Conservation (phyloP, 352 stramenopile genomes). For the Globisporangium mamillatum region DNA sequence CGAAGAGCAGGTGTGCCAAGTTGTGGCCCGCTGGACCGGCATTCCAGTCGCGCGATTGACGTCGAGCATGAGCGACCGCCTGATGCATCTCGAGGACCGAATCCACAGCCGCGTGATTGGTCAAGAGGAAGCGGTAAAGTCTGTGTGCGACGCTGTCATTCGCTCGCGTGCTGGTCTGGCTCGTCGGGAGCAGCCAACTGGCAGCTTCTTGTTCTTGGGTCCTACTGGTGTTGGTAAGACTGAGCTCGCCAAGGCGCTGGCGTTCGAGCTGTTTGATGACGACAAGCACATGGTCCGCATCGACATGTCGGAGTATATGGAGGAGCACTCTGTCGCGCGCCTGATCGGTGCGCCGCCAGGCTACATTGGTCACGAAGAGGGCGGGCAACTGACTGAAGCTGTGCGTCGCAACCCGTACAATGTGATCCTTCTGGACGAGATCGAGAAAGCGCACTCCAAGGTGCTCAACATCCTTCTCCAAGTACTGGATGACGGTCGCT, state of each 20-base stretch:
- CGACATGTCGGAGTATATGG: conserved; percentile 99
- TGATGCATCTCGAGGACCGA: conserved; percentile 80
- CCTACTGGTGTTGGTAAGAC: conserved; percentile 96
- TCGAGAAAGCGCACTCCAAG: conserved; percentile 97
- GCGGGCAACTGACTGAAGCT: conserved; percentile 95
- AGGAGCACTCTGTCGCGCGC: conserved; percentile 92
- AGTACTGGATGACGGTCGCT: conserved; percentile 96
- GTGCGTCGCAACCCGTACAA: conserved; percentile 96
- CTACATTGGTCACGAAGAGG: conserved; percentile 95
- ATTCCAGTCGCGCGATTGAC: conserved; percentile 88
- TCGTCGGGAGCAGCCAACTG: conserved; percentile 85
- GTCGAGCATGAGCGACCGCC: conserved; percentile 66
- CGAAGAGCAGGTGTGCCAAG: conserved; percentile 86
- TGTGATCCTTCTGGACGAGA: conserved; percentile 96
- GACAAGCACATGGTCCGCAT: conserved; percentile 95
- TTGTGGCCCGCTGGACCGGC: conserved; percentile 89
- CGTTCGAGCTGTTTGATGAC: conserved; percentile 94
- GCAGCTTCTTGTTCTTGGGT: conserved; percentile 96
- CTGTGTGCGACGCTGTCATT: conserved; percentile 91
- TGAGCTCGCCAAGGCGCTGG: conserved; percentile 93
- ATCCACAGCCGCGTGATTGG: conserved; percentile 92
- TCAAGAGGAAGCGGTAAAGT: conserved; percentile 91
- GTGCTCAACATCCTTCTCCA: conserved; percentile 97
- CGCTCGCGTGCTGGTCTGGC: conserved; percentile 90
- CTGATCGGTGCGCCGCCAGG: conserved; percentile 94